Evolutionary conservation across 495 filamentous ascomycete genomes (phyloP), one percentile per base, ranked within the genome.

Genomic region (Daldinia decipiens): DNA sequence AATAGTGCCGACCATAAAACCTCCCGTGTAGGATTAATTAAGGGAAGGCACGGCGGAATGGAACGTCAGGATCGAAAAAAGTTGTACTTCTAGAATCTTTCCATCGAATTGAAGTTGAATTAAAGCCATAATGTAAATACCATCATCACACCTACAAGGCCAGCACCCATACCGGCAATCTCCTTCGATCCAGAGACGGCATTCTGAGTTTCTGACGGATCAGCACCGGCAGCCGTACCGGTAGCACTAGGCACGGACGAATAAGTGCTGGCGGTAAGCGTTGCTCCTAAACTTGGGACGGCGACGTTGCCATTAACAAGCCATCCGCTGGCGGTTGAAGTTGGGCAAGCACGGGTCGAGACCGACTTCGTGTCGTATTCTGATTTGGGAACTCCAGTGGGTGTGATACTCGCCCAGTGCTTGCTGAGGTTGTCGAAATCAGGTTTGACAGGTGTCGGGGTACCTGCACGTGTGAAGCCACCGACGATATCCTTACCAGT

Each of bases 351-450:
- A 11, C 90, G 86, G n/a, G 86, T 86, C 12, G 87, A 86, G 3
- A 90, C 83, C 5, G 52, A 47, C 27, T 74, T 81, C 5, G 90
- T 84, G 31, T 81, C 82, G 81, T 96, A 97, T 8, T 80, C 84
- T 3, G 86, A 86, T 59, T 84, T 82, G 19, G 84, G 79, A 26
- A 93, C 85, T 40, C 92, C 91, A 0, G 87, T 87, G 0, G 93
- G 92, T 26, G 78, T 84, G 65, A 92, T 77, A 5, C 87, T 92
- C 11, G 88, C 88, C 93, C 93, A 97, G 66, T 92, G 87, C 27
- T 79, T 85, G 81, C 88, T 89, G 47, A 97, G 83, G 73, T 96
- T 95, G 56, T 78, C 71, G 78, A 93, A 97, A 74, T 96, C 93
- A 1, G 93, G 93, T 0, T 77, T 78, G 21, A 94, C 82, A 0